Percentiles rank a stretch among this genome's conserved stretches.
Conservation (phyloP, 1,139 yeast genomes). For the Zygotorulaspora mrakii region DNA sequence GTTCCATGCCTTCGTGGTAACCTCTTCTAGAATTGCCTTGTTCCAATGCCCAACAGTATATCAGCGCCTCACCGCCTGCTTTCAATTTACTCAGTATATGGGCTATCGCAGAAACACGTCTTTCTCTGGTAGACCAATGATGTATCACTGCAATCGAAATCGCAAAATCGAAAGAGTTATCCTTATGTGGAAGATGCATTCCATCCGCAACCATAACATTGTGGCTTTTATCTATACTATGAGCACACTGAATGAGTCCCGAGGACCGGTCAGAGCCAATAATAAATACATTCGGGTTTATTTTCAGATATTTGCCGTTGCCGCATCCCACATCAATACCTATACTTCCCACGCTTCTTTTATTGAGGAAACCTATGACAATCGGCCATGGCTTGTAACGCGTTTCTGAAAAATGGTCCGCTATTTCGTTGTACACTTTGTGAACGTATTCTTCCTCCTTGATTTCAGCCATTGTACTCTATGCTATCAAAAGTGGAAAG, state of each 20-base stretch:
- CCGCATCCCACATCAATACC: constrained; percentile 92
- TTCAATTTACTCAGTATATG: constrained; percentile 61
- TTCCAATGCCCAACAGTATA: constrained; percentile 96
- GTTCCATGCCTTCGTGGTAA: constrained; percentile 84
- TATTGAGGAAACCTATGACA: constrained; percentile 63
- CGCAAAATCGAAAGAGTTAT: constrained; percentile 72
- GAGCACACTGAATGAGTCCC: constrained; percentile 73
- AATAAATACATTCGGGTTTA: constrained; percentile 63
- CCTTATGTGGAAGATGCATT: constrained; percentile 61
- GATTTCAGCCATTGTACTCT: constrained; percentile 47
- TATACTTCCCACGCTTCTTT: constrained; percentile 42
- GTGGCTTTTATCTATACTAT: constrained; percentile 41
- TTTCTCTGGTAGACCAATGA: constrained; percentile 80
- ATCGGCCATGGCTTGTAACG: constrained; percentile 98
- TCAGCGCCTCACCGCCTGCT: constrained; percentile 62
- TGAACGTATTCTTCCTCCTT: constrained; percentile 83
- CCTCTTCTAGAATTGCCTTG: constrained; percentile 85
- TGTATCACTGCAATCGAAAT: constrained; percentile 94
- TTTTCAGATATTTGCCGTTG: constrained; percentile 81
- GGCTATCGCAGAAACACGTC: constrained; percentile 70
- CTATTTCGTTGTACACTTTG: constrained; percentile 85
- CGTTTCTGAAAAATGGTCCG: constrained; percentile 87
- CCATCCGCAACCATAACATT: constrained; percentile 76
- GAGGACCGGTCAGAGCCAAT: constrained; percentile 82
- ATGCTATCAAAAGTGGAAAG: too few species aligned